Evolutionary conservation across 306 rosid genomes (phyloP), one percentile per base, ranked within the genome.

Genomic region (Prunus davidiana): DNA sequence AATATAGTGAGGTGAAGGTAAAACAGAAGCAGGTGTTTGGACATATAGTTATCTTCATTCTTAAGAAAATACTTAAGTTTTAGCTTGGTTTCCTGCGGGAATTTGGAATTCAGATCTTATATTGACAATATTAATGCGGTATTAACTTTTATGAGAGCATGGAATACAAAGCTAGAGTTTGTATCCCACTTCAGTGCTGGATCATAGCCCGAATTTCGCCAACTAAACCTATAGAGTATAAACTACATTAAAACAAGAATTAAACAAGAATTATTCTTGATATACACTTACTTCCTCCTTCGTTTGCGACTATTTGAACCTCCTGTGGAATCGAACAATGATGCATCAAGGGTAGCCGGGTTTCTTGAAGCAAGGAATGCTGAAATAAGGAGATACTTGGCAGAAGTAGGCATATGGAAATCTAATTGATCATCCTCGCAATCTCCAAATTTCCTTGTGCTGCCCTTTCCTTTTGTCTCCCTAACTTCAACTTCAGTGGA

Each of bases 301-400:
- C 96, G 84, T 80, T 92, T 95, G 51, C 86, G 89, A 80, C 73
- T 90, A 84, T 83, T 85, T 75, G 89, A 84, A 58, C 93, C 98
- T 77, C 97, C 93, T 57, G 83, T 92, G 52, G 97, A 88, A 86
- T 95, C 96, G 72, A 95, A 95, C 76, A 95, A 86, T 27, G 98
- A 95, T 64, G 96, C 97, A 78, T 95, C 97, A 72, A 95, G 93
- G 20, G 99, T 95, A 51, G 97, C 97, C 54, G 97, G 97, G 65
- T 95, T 95, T 92, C 97, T 80, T 75, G 98, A 94, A 79, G 98
- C 97, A 84, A 94, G 95, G 78, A 87, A 94, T 61, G 96, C 97
- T n/a, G 98, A 92, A 77, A 95, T 83, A 81, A 95, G 91, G 76
- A 90, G 99, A 86, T 92, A 92, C 76, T 92, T 95, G 58, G 97